Base-by-base conservation (phyloP, 2,329 filamentous ascomycete species). In the Chaetomiaceae sp. region DNA sequence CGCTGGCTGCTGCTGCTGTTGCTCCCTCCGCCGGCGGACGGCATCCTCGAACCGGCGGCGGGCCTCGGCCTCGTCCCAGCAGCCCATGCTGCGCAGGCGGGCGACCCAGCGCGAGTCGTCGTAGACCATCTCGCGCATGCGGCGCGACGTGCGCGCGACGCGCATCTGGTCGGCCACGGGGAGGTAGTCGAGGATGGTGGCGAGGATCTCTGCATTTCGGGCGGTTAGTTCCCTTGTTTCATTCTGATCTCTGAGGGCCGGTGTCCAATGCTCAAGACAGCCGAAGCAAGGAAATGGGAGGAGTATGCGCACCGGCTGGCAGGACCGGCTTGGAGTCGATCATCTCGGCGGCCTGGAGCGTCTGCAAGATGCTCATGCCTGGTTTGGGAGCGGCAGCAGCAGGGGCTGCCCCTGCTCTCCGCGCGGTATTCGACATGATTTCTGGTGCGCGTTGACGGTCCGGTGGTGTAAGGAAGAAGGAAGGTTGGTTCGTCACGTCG, bases 101-200 rank as follows among this genome's bases (percentile, higher is more conserved):
- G 87, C 81, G 32, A 97, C 86, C 93, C 93, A 98, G 70, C 91
- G 79, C 40, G 89, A 88, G 65, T 98, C 93, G 65, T 98, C 93
- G 67, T 97, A 98, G 3, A 96, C 90, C 90, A 98, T 98, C 68
- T 98, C 93, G 62, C 86, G 84, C 76, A 97, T 80, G 50, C 88
- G 86, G 61, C 80, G 85, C 48, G 88, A 95, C 19, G 86, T 83
- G 53, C 84, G 83, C 36, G 93, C 91, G 62, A 88, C 91, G 56
- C 82, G 81, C 63, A 97, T 78, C 59, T 95, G 83, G 65, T 96
- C 91, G 50, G 84, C 72, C 22, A 95, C 78, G 32, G 88, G 85
- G 32, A 97, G 79, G 68, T 94, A 89, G 62, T 96, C 88, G 61
- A 98, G 78, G 56, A 98, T 89, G 0, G 82, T 78, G 24, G 85